phyloP scores from a whole-genome alignment of 2,329 filamentous ascomycete genomes.

The Colletotrichum tanaceti region DNA sequence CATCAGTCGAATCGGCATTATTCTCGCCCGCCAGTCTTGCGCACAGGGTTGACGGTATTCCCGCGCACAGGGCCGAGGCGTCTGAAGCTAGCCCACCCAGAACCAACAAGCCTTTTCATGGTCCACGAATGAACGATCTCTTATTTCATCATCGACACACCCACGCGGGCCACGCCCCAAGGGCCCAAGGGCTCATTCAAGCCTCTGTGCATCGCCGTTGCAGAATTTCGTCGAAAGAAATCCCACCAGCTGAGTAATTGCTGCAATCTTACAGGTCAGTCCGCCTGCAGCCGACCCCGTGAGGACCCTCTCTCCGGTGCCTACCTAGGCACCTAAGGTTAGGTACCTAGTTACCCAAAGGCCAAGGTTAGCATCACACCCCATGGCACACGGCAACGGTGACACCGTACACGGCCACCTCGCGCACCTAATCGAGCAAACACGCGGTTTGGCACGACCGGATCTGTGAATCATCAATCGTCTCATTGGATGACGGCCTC shows the following conservation, averaged over 20 bases:
- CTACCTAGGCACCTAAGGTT: no score
- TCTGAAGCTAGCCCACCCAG: constrained; percentile 26
- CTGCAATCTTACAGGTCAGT: constrained; percentile 44
- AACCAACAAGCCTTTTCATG: constrained; percentile 34
- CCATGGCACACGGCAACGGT: constrained; percentile 25
- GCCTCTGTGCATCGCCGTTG: constrained; percentile 33
- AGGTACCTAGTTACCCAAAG: no score
- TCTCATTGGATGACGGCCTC: constrained; percentile 32
- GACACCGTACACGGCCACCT: no score
- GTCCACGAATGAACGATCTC: constrained; percentile 40
- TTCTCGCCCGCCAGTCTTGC: constrained; percentile 18
- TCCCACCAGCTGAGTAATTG: constrained; percentile 45
- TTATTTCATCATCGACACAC: constrained; percentile 41
- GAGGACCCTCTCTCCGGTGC: constrained; percentile 10
- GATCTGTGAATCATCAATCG: constrained; percentile 42
- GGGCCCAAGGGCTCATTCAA: constrained; percentile 31
- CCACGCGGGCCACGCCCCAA: no score
- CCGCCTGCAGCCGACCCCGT: constrained; percentile 31
- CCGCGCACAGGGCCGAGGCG: constrained; percentile 35
- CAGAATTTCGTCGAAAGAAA: constrained; percentile 22
- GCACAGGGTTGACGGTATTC: constrained; percentile 32
- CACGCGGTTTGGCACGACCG: constrained; percentile 32
- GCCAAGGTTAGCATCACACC: no score
- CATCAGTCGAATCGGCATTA: constrained; percentile 3
- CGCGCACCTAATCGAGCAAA: constrained; percentile 28